Conservation (phyloP, 257 asterid species). For the Perilla frutescens region DNA sequence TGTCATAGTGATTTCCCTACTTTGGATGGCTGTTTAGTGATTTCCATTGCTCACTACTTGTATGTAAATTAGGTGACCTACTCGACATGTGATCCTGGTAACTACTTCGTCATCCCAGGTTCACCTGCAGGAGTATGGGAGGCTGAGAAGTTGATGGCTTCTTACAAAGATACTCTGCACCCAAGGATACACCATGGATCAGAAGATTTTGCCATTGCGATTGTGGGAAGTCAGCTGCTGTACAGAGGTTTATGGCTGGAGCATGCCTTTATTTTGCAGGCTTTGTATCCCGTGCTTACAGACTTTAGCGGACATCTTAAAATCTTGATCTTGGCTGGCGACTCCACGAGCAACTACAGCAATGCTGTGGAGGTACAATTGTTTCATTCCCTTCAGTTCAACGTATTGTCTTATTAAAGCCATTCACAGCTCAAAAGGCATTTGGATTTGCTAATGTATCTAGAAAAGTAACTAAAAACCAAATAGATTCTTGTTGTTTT, state of each 20-base stretch:
- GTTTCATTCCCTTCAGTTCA: slow-evolving; percentile 17
- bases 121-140: slow-evolving; percentile 68
- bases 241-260: slow-evolving; percentile 88
- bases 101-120: slow-evolving; percentile 84
- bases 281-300: slow-evolving; percentile 55
- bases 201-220: slow-evolving; percentile 55
- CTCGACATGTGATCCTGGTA: slow-evolving; percentile 76
- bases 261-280: slow-evolving; percentile 78
- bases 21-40: neutral
- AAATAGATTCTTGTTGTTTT: no score
- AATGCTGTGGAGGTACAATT: slow-evolving; percentile 64
- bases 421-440: no score
- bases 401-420: neutral
- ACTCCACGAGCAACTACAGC: slow-evolving; percentile 63
- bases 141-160: slow-evolving; percentile 47
- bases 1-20: neutral
- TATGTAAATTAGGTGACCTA: slow-evolving; percentile 64
- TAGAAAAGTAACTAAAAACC: no score
- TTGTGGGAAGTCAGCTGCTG: slow-evolving; percentile 72
- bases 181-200: slow-evolving; percentile 40
- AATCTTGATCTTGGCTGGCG: slow-evolving; percentile 63
- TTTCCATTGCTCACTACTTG: slow-evolving; percentile 12
- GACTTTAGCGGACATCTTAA: slow-evolving; percentile 60
- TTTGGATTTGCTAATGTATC: no score
- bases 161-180: slow-evolving; percentile 37